Conservation (phyloP, 345 rosid genomes). For the Eucalyptus tenuipes region DNA sequence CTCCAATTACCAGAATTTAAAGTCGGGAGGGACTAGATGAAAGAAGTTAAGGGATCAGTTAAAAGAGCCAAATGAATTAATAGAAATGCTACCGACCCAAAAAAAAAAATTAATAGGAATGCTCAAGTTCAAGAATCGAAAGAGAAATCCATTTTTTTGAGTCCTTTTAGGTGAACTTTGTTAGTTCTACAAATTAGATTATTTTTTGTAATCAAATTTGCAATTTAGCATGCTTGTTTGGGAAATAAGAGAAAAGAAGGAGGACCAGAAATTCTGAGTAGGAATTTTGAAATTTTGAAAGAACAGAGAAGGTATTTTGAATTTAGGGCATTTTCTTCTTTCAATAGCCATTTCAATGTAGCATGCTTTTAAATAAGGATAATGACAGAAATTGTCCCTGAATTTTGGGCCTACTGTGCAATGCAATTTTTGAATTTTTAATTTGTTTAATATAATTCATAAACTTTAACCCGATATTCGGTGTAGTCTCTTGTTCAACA, state of each 20-base stretch:
- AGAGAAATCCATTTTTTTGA: background rate
- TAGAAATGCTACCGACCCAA: background rate
- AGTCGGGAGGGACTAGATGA: background rate
- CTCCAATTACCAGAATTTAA: too few relatives aligned
- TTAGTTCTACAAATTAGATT: background rate
- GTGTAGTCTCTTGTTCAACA: too few relatives aligned
- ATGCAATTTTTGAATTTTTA: rapidly evolving
- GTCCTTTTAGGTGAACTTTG: background rate
- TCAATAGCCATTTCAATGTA: background rate
- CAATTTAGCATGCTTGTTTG: background rate
- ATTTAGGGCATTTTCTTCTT: background rate
- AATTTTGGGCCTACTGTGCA: too few relatives aligned
- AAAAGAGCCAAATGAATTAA: too few relatives aligned
- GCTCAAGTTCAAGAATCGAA: background rate
- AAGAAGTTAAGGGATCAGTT: background rate
- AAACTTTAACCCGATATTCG: too few relatives aligned
- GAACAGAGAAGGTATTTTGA: background rate
- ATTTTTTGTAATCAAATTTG: background rate
- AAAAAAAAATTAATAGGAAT: too few relatives aligned
- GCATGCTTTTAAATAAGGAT: background rate
- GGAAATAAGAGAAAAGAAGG: background rate
- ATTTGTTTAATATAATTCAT: too few relatives aligned
- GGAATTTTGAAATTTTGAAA: background rate
- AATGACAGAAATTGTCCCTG: too few relatives aligned
- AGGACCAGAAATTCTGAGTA: background rate